phyloP scores from a whole-genome alignment of 1,139 yeast genomes.

The Geotrichum armillariae region DNA sequence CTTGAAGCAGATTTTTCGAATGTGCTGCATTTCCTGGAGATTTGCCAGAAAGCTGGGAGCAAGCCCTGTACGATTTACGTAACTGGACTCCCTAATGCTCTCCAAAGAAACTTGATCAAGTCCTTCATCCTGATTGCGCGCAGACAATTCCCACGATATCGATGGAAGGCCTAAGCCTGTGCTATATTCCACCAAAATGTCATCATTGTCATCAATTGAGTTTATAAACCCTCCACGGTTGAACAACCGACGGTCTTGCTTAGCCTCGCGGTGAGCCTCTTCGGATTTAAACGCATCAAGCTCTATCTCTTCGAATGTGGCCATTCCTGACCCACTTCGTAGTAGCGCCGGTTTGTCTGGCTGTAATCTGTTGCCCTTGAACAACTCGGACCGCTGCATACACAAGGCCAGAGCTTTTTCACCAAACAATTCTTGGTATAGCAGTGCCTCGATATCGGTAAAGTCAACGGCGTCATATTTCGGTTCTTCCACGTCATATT shows the following conservation, averaged over 20 bases:
- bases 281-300: constrained; percentile 22
- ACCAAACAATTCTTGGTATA: constrained; percentile 82
- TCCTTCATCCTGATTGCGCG: constrained; percentile 50
- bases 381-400: constrained; percentile 63
- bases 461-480: constrained; percentile 21
- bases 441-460: constrained; percentile 61
- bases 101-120: constrained; percentile 27
- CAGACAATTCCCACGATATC: constrained; percentile 43
- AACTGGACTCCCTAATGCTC: constrained; percentile 27
- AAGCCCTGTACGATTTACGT: constrained; percentile 34
- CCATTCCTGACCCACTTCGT: constrained; percentile 36
- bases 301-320: constrained; percentile 37
- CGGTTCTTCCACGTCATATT: constrained; percentile 16
- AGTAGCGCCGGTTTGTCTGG: constrained; percentile 65
- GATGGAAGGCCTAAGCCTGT: constrained; percentile 79
- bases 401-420: constrained; percentile 78
- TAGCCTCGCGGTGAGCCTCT: constrained; percentile 17
- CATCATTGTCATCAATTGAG: constrained; percentile 47
- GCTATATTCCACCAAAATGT: constrained; percentile 82
- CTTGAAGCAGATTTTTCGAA: constrained; percentile 83
- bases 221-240: constrained; percentile 15
- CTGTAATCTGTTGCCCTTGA: constrained; percentile 58
- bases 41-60: constrained; percentile 63
- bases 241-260: constrained; percentile 13
- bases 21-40: constrained; percentile 79